Base-by-base conservation (phyloP, 1,284 basidiomycete species). In the Grifola frondosa region DNA sequence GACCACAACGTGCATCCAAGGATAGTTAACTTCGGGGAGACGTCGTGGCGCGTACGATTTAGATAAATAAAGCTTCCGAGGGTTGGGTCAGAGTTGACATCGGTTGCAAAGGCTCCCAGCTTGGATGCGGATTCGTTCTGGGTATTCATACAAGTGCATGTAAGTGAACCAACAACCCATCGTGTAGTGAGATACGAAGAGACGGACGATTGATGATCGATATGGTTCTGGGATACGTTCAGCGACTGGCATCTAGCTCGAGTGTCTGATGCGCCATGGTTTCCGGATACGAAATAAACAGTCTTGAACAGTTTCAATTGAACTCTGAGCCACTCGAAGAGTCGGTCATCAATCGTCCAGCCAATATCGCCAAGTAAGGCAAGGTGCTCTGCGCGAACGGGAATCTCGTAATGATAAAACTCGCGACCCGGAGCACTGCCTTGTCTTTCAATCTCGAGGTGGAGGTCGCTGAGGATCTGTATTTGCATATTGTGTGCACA, bases 1-100 rank as follows among this genome's bases (percentile, higher is more conserved):
- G 63, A 56, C 69, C 70, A 71, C n/a, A 71, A 64, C 3, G 69
- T 71, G 56, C 67, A 73, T 1, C 68, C 69, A 11, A 71, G 63
- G 31, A 71, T 52, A 8, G 69, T 67, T 7, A 67, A 34, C 1
- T 49, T 60, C 8, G 57, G 50, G 6, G 62, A 60, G 15, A 70
- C 30, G 42, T 71, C 66, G 52, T 64, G 56, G 13, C 68, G 62
- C 20, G 59, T 64, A 33, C 65, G 61, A 42, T 70, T 51, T 9
- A 72, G 59, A 29, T 63, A 57, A 20, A 70, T 44, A 51, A 70
- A 67, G 13, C 52, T 51, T 5, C 67, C 66, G 10, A 52, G 33
- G 8, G 13, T 19, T 22, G 10, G n/a, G 20, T 24, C 21, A 1
- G 29, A n/a, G 12, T 30, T 32, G 37, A 36, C 46, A 10, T 43